Percentiles rank a stretch among this genome's conserved stretches.
phyloP scores from a whole-genome alignment of 306 rosid genomes.

The Cicer cuneatum region DNA sequence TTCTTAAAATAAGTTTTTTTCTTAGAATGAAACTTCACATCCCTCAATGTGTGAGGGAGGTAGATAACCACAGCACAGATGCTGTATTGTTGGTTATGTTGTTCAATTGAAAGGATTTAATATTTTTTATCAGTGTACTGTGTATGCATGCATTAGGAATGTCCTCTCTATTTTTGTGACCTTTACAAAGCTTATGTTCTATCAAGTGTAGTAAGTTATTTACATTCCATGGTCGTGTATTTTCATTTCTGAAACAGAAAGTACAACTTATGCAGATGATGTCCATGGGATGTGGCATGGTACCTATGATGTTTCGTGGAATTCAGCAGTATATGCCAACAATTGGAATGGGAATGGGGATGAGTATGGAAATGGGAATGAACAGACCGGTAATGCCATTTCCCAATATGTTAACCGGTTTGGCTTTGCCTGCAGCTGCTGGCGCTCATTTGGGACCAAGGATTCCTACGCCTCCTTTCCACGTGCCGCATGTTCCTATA shows the following conservation, averaged over 20 bases:
- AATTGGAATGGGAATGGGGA: slow-evolving; percentile 87
- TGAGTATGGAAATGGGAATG: slow-evolving; percentile 86
- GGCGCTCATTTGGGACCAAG: slow-evolving; percentile 74
- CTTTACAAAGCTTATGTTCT: background rate
- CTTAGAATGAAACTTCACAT: background rate
- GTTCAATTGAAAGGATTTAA: background rate
- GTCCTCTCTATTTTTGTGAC: slow-evolving; percentile 25
- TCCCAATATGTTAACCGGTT: slow-evolving; percentile 71
- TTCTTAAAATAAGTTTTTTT: slow-evolving; percentile 4
- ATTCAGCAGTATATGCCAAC: slow-evolving; percentile 81
- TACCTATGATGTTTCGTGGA: slow-evolving; percentile 94
- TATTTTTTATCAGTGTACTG: background rate
- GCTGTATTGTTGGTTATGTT: background rate
- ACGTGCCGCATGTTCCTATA: slow-evolving; percentile 58
- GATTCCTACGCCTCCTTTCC: slow-evolving; percentile 72
- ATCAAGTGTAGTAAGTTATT: slow-evolving; percentile 19
- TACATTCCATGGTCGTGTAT: slow-evolving; percentile 27
- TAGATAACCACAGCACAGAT: slow-evolving; percentile 1
- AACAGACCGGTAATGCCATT: slow-evolving; percentile 76
- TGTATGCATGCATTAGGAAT: background rate
- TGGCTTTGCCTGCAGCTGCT: slow-evolving; percentile 61
- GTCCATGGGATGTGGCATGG: slow-evolving; percentile 96
- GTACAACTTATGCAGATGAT: slow-evolving; percentile 74
- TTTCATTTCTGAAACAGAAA: slow-evolving; percentile 31
- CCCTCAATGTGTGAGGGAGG: slow-evolving; percentile 17